These are phyloP conservation scores for Erodium moschatum DNA, from an alignment of 441 rosid genomes.

Conservation along the genomic window DNA sequence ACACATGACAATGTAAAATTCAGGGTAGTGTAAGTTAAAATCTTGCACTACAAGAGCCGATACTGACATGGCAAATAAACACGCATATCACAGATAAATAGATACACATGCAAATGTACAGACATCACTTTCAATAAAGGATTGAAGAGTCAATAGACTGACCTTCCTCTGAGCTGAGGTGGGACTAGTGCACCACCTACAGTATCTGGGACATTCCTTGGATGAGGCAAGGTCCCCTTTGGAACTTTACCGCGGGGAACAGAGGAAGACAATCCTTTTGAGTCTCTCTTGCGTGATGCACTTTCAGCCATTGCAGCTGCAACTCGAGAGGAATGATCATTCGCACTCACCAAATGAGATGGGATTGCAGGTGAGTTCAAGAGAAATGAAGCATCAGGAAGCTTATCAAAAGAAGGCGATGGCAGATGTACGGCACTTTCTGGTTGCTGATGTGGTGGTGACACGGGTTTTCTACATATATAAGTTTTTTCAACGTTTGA, in stretches of 20 bases:
- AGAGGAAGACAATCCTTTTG: constrained; percentile 32
- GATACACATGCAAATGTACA: neutral
- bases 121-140: neutral
- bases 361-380: constrained; percentile 42
- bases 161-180: constrained; percentile 90
- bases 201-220: constrained; percentile 55
- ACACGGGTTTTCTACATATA: constrained; percentile 27
- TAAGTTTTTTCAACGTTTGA: neutral
- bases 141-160: constrained; percentile 12
- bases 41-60: neutral
- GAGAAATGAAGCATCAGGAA: constrained; percentile 74
- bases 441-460: constrained; percentile 17
- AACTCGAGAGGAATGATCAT: constrained; percentile 66
- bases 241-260: constrained; percentile 50
- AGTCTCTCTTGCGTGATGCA: constrained; percentile 55
- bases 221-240: constrained; percentile 42
- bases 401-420: constrained; percentile 31
- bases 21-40: neutral
- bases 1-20: neutral
- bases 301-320: constrained; percentile 71
- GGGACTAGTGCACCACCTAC: constrained; percentile 56
- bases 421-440: constrained; percentile 19
- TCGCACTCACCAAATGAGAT: constrained; percentile 21
- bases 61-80: neutral
- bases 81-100: neutral